Evolutionary conservation across 208 protist species (phyloP), one percentile per base, ranked within the genome.

Genomic region (Tetramitus jugosus): DNA sequence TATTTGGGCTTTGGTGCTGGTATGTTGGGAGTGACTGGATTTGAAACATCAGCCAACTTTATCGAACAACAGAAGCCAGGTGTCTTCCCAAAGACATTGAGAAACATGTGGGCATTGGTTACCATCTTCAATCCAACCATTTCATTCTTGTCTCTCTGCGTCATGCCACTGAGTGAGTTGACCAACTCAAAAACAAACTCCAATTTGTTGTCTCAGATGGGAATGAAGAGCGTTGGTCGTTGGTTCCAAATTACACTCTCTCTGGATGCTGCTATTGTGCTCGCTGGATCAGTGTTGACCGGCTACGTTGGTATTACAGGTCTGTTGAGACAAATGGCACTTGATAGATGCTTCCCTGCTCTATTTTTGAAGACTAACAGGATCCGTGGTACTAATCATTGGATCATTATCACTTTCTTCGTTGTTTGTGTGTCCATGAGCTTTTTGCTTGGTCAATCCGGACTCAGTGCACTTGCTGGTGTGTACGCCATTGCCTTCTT

Each of bases 31-130:
- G 87, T 93, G 14, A 90, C 86, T 3, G 91, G 90, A n/a, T 94
- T 92, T 80, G 91, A 94, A 78, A 92, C 84, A 0, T 88, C 86
- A n/a, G 82, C 86, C 29, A 93, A 94, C 80, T 93, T 87, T 76
- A 88, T 93, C 52, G 90, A 94, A 78, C 87, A 92, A 81, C 88
- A 94, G 76, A 86, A 86, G 56, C 39, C 33, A 60, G 90, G 89
- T 42, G 90, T 94, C 2, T 93, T 89, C 76, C 76, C 82, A 56
- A 91, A 92, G 79, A 92, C 88, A 1, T 79, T 94, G 0, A 71
- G 86, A 56, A 93, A 92, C 62, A 92, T 93, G 85, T 92, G 90
- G 90, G 62, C 84, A 1, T 75, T 83, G 17, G 84, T 89, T 3
- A 77, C 82, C 4, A 62, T 91, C n/a, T 81, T 92, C 37, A 93